Percentiles rank a stretch among this genome's conserved stretches.
phyloP scores from a whole-genome alignment of 106 monocot genomes.

The Apostasia shenzhenica region DNA sequence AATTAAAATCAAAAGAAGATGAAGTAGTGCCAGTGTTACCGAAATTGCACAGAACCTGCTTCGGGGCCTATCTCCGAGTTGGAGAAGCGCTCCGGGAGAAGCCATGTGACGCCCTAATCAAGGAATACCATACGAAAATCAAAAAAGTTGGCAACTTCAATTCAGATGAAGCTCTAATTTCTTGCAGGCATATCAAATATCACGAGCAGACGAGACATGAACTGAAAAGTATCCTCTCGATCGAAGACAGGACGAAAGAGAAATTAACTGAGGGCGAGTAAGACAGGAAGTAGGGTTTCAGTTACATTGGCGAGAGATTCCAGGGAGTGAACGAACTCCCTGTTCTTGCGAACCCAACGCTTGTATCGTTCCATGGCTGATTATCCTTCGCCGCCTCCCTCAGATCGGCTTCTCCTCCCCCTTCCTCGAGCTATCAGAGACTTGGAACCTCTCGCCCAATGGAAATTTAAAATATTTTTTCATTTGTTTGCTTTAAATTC shows the following conservation, averaged over 20 bases:
- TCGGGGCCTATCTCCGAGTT: conserved; percentile 83
- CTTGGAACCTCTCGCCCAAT: no score
- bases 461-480: no score
- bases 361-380: conserved; percentile 77
- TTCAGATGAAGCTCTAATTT: not conserved
- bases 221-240: not conserved
- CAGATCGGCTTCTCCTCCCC: not conserved
- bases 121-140: not conserved
- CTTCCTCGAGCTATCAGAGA: not conserved
- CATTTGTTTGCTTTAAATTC: no score
- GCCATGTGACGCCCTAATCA: conserved; percentile 73
- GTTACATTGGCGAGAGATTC: conserved; percentile 88
- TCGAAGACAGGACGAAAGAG: not conserved
- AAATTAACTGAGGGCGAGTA: not conserved
- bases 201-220: not conserved
- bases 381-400: no score
- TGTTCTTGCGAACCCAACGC: conserved; percentile 65
- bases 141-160: not conserved
- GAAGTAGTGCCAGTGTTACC: conserved; percentile 18
- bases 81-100: conserved; percentile 96
- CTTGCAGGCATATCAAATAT: not conserved
- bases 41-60: conserved; percentile 76
- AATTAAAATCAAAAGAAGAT: not conserved
- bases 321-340: conserved; percentile 79
- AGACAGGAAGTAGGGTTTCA: not conserved